phyloP scores from a whole-genome alignment of 2,329 filamentous ascomycete genomes.

The Pyrenophora tritici-repentis region DNA sequence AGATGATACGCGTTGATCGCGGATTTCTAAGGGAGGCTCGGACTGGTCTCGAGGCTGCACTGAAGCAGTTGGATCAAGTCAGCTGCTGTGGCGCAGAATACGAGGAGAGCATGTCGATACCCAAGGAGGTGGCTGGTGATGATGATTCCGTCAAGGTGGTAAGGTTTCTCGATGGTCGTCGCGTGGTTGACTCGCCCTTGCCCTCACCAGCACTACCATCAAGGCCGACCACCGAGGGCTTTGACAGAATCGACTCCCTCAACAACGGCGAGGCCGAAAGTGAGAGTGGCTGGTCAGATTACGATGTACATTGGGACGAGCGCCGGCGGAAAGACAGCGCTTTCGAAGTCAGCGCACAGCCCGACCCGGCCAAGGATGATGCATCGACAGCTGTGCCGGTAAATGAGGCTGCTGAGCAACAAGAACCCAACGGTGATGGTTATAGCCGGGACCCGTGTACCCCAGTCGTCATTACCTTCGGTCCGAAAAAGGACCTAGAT shows the following conservation, averaged over 20 bases:
- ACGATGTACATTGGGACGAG: neutral
- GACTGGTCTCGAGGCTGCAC: slow-evolving; percentile 1
- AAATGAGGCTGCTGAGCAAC: neutral
- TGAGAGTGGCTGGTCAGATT: neutral
- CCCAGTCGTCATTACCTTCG: neutral
- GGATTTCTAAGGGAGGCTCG: neutral
- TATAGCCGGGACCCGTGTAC: neutral
- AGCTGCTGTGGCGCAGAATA: neutral
- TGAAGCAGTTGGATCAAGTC: slow-evolving; percentile 2
- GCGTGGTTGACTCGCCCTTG: neutral
- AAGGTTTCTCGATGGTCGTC: slow-evolving; percentile 3
- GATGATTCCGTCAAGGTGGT: slow-evolving; percentile 3
- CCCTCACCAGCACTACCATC: neutral
- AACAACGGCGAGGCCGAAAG: neutral
- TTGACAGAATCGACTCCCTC: neutral
- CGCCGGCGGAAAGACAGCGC: slow-evolving; percentile 3
- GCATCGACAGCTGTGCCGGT: neutral
- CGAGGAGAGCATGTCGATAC: neutral
- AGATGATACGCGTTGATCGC: neutral
- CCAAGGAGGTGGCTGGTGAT: neutral
- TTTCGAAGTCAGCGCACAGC: neutral
- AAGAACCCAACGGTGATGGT: neutral
- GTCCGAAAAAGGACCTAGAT: slow-evolving; percentile 1
- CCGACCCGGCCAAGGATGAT: neutral
- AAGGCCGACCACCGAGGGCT: neutral